Evolutionary conservation across 2,329 filamentous ascomycete species (phyloP).

Genomic region (Fusarium sp.): DNA sequence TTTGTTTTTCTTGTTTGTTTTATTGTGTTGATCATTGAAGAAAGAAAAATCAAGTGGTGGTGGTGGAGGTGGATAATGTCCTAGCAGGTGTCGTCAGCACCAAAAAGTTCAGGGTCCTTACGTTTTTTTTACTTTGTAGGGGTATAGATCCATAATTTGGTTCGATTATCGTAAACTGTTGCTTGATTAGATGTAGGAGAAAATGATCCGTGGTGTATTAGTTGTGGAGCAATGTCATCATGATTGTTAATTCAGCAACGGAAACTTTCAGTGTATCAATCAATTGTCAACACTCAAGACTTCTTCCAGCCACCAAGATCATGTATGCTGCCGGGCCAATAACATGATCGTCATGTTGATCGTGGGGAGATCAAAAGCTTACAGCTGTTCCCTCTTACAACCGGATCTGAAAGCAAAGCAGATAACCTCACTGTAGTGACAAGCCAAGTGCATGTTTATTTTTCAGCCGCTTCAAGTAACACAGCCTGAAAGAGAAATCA

Average conservation of each 20-base stretch:
- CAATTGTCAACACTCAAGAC: constrained; percentile 10
- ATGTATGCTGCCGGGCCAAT: constrained; percentile 40
- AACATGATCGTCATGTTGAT: constrained; percentile 36
- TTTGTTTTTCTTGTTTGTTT: constrained; percentile 14
- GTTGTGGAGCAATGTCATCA: constrained; percentile 27
- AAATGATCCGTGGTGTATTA: neutral
- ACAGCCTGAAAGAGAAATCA: constrained; percentile 25
- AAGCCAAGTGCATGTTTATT: constrained; percentile 7
- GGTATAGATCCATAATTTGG: constrained; percentile 19
- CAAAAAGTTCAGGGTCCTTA: constrained; percentile 30
- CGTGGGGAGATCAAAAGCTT: constrained; percentile 21
- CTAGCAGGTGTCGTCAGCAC: constrained; percentile 45
- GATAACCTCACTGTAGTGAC: constrained; percentile 1
- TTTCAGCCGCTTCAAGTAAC: constrained; percentile 26
- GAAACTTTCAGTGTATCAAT: constrained; percentile 15
- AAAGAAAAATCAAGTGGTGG: constrained; percentile 23
- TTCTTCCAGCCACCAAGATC: constrained; percentile 21
- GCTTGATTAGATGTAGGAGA: neutral
- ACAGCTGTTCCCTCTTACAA: neutral
- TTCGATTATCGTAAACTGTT: neutral
- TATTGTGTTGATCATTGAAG: constrained; percentile 18
- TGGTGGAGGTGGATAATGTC: constrained; percentile 30
- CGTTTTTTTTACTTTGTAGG: constrained; percentile 11
- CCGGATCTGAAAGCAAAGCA: neutral
- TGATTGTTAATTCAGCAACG: constrained; percentile 12